Conservation (phyloP, 2,329 filamentous ascomycete species). For the Elsinoe perseae region DNA sequence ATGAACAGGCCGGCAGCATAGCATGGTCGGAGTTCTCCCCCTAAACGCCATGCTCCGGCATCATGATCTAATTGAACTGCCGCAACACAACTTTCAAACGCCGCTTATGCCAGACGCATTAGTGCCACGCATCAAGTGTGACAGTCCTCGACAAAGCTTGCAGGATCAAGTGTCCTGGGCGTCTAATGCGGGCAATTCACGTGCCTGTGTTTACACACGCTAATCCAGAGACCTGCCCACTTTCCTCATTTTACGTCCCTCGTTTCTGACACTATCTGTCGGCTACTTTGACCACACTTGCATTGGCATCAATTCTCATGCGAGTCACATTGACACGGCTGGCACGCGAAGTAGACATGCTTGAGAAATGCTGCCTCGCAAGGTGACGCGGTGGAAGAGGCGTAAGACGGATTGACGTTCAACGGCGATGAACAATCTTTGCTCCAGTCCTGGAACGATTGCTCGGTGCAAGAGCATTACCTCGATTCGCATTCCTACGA, state of each 20-base stretch:
- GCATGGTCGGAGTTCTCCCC: no score
- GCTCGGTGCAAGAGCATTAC: neutral
- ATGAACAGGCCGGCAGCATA: no score
- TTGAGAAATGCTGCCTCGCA: neutral
- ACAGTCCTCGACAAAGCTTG: neutral
- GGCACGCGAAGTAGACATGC: constrained; percentile 1
- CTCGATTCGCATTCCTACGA: neutral
- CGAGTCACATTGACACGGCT: neutral
- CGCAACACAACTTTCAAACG: neutral
- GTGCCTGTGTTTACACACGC: neutral
- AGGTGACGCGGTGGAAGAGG: neutral
- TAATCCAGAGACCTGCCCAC: neutral
- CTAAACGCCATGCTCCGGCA: no score
- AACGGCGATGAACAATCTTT: neutral
- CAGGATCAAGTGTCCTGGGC: neutral
- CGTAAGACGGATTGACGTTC: neutral
- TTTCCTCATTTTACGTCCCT: neutral
- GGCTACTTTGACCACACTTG: constrained; percentile 8
- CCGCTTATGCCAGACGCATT: neutral
- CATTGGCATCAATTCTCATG: neutral
- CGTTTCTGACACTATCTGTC: neutral
- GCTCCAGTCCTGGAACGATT: neutral
- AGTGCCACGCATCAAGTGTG: neutral
- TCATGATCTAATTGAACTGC: neutral
- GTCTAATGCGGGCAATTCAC: neutral